Conservation (phyloP, 2,329 filamentous ascomycete genomes). For the Ophiostoma ulmi region DNA sequence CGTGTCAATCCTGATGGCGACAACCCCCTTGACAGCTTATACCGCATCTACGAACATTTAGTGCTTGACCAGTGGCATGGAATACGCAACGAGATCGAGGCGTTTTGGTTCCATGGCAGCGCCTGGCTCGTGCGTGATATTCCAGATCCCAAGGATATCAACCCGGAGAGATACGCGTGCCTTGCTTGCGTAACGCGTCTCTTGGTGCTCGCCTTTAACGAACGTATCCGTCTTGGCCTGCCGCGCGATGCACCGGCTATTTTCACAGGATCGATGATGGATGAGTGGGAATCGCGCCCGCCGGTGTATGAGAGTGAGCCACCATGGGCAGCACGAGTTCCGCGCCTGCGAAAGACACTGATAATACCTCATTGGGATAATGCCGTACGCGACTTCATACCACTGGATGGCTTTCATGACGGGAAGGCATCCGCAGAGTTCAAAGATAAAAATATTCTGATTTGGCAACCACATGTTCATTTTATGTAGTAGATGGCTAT, state of each 20-base stretch:
- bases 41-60: conserved; percentile 29
- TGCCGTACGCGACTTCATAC: not conserved
- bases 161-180: conserved; percentile 14
- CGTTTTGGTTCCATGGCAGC: conserved; percentile 18
- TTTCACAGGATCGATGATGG: conserved; percentile 14
- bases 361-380: not conserved
- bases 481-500: not conserved
- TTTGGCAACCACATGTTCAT: conserved; percentile 17
- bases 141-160: conserved; percentile 16
- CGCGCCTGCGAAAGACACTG: not conserved
- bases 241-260: conserved; percentile 19
- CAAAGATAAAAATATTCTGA: conserved; percentile 16
- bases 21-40: conserved; percentile 25
- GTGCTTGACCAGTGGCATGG: conserved; percentile 18
- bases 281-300: not conserved
- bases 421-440: conserved; percentile 11
- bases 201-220: conserved; percentile 16
- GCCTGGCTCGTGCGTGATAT: conserved; percentile 15
- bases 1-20: not conserved
- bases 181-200: conserved; percentile 16
- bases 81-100: conserved; percentile 22
- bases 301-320: not conserved
- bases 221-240: conserved; percentile 16
- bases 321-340: not conserved
- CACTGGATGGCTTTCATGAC: not conserved